phyloP scores from a whole-genome alignment of 2,329 filamentous ascomycete genomes.

The Cucurbitaria berberidis region DNA sequence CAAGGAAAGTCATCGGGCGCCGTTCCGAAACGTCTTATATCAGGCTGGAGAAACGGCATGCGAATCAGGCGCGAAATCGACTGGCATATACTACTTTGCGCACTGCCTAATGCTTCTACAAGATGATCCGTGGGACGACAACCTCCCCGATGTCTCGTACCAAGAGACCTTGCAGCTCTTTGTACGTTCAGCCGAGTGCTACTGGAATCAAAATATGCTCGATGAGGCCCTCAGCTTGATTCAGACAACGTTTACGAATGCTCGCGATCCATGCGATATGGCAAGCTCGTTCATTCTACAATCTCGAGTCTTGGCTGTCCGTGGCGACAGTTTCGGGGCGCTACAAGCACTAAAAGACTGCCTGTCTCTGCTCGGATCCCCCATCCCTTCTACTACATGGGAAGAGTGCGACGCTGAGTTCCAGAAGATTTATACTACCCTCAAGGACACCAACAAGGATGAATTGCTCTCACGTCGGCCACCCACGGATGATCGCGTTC shows the following conservation, averaged over 20 bases:
- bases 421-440: conserved; percentile 51
- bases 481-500: conserved; percentile 57
- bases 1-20: conserved; percentile 64
- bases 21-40: conserved; percentile 77
- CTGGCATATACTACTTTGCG: conserved; percentile 81
- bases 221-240: conserved; percentile 72
- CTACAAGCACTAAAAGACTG: conserved; percentile 74
- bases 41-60: conserved; percentile 79
- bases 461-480: conserved; percentile 39
- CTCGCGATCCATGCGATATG: conserved; percentile 76
- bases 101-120: conserved; percentile 81
- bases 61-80: conserved; percentile 81
- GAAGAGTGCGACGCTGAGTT: conserved; percentile 81
- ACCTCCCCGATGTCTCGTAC: conserved; percentile 75
- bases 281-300: conserved; percentile 83
- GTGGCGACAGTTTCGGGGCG: conserved; percentile 72
- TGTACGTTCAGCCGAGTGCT: conserved; percentile 80
- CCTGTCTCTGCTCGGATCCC: conserved; percentile 68
- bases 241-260: conserved; percentile 71
- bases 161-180: conserved; percentile 78
- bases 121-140: conserved; percentile 75
- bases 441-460: conserved; percentile 60
- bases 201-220: conserved; percentile 77
- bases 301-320: conserved; percentile 77
- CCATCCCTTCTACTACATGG: conserved; percentile 70